Evolutionary conservation across 441 rosid species (phyloP), one percentile per base, ranked within the genome.

Genomic region (Bocquillonia castaneifolia): DNA sequence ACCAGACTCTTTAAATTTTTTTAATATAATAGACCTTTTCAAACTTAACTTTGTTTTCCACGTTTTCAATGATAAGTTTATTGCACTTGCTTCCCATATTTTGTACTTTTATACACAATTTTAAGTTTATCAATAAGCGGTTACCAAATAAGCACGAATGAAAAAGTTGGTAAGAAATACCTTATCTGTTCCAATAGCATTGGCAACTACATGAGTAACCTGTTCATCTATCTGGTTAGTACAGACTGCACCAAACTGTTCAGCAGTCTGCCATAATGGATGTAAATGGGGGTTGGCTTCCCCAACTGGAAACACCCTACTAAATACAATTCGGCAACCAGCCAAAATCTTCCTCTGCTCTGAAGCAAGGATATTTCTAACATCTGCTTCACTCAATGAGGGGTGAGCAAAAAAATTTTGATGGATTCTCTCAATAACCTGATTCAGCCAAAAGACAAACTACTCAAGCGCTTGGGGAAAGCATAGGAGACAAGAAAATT

Each of bases 121-220:
- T 50, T 50, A 59, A 59, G 47, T 42, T 59, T 5, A 34, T 34
- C n/a, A 1, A 31, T 17, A 61, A 61, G 36, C 26, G 65, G 36
- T 8, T 15, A 36, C 34, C 51, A 26, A 26, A 37, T 1, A 25
- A 40, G 65, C 40, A 37, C 9, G 5, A 4, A 1, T 6, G n/a
- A n/a, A 20, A 50, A 36, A 10, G 32, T n/a, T n/a, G 53, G 65
- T 50, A 65, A 63, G n/a, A 31, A 23, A 60, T 92, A 95, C 98
- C 98, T 95, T 95, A 67, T 95, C 97, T 22, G 98, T 95, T 29
- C 99, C 98, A 67, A 80, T 95, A 52, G 96, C 84, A 74, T 85
- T 87, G 75, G 97, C 92, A 66, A 94, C 99, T 69, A 94, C 97
- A 83, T 94, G 99, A 59, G 99, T 94, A 50, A 92, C 97, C 78